Conservation (phyloP, 2,329 filamentous ascomycete species). For the Albifimbria verrucaria region DNA sequence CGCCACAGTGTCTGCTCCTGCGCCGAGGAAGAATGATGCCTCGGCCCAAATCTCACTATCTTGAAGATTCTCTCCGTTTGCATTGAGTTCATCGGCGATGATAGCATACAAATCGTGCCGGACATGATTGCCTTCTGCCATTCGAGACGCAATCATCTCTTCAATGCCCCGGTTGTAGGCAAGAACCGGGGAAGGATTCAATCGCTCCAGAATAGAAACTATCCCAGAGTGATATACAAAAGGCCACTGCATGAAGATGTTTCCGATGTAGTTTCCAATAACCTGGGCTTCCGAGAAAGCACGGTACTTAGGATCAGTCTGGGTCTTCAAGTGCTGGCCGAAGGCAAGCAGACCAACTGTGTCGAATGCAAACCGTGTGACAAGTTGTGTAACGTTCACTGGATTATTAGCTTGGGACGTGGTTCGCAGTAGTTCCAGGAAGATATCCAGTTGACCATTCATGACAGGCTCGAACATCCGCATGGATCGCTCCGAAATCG, state of each 20-base stretch:
- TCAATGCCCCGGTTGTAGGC: not conserved
- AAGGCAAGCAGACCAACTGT: constrained; percentile 4
- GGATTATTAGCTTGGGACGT: not conserved
- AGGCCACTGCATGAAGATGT: constrained; percentile 4
- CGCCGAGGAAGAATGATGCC: not conserved
- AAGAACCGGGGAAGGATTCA: not conserved
- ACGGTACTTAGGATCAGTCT: constrained; percentile 3
- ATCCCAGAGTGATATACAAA: not conserved
- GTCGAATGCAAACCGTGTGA: constrained; percentile 1
- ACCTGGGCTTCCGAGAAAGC: not conserved
- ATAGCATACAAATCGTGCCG: not conserved
- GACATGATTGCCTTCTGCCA: constrained; percentile 1
- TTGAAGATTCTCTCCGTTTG: not conserved
- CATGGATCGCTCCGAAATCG: constrained; percentile 7
- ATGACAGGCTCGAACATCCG: constrained; percentile 9
- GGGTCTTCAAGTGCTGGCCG: constrained; percentile 3
- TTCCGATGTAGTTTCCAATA: constrained; percentile 1
- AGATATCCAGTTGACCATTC: constrained; percentile 8
- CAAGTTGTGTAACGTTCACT: not conserved
- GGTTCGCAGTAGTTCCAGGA: not conserved
- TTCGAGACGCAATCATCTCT: not conserved
- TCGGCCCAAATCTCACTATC: not conserved
- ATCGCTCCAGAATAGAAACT: not conserved
- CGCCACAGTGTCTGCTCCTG: not conserved
- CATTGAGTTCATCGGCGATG: not conserved